Conservation (phyloP, 2,329 filamentous ascomycete genomes). For the Tolypocladium cylindrosporum region DNA sequence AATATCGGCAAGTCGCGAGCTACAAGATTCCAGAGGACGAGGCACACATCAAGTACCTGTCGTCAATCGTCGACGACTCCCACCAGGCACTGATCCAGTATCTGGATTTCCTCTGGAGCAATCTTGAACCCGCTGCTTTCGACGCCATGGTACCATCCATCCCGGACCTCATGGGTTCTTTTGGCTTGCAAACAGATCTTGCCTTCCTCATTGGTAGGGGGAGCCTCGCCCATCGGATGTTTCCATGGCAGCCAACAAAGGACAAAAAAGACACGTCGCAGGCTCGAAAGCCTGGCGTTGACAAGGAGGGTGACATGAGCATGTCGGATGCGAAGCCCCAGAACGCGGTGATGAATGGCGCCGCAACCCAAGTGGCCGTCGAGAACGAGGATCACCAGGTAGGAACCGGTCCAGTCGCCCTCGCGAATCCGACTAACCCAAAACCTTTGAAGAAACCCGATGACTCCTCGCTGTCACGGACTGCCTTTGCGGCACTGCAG, state of each 20-base stretch:
- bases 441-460: conserved; percentile 20
- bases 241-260: conserved; percentile 24
- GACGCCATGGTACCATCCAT: conserved; percentile 69
- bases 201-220: conserved; percentile 77
- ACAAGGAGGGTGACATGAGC: conserved; percentile 48
- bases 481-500: conserved; percentile 39
- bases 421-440: conserved; percentile 12
- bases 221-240: conserved; percentile 60
- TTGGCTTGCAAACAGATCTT: conserved; percentile 67
- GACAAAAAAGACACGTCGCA: conserved; percentile 15
- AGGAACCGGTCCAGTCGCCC: conserved; percentile 8
- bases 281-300: conserved; percentile 18
- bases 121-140: conserved; percentile 66
- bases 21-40: conserved; percentile 62
- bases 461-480: conserved; percentile 20
- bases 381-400: conserved; percentile 24
- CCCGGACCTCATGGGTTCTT: conserved; percentile 62
- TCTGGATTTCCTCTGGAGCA: conserved; percentile 76
- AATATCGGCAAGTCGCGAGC: conserved; percentile 80
- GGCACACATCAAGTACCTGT: conserved; percentile 79
- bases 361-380: conserved; percentile 14
- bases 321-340: conserved; percentile 32
- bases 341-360: conserved; percentile 14
- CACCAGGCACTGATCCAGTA: conserved; percentile 81
- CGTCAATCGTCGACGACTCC: conserved; percentile 82